These are phyloP conservation scores for Centella asiatica DNA, from an alignment of 129 eudicot species.

Conservation along the genomic window DNA sequence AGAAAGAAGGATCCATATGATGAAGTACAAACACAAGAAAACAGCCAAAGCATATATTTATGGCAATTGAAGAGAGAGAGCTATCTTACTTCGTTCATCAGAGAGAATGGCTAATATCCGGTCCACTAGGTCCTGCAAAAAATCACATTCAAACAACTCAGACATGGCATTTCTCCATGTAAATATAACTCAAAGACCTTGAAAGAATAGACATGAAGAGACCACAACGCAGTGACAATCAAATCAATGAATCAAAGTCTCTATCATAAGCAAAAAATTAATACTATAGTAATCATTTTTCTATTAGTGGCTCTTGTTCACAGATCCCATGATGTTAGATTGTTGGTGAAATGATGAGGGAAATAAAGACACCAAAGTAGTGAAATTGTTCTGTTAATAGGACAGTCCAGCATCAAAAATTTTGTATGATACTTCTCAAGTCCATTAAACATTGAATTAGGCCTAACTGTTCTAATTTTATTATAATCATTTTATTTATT, in stretches of 20 bases:
- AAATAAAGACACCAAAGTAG: no score
- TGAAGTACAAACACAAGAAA: background rate
- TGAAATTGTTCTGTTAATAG: no score
- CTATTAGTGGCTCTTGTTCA: no score
- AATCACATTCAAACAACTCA: conserved; percentile 15
- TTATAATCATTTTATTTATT: no score
- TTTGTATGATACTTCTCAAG: no score
- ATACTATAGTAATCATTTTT: no score
- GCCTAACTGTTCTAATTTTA: no score
- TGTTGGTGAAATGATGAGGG: no score
- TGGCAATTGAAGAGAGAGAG: conserved; percentile 13
- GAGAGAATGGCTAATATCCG: conserved; percentile 66
- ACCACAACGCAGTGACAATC: background rate
- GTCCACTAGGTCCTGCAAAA: conserved; percentile 79
- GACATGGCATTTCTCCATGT: background rate
- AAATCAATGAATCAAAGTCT: background rate
- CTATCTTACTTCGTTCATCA: conserved; percentile 67
- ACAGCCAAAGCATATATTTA: background rate
- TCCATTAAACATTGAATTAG: no score
- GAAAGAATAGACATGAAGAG: background rate
- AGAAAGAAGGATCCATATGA: background rate
- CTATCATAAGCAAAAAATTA: no score
- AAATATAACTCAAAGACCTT: background rate
- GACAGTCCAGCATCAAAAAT: no score
- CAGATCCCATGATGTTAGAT: no score